Base-by-base conservation (phyloP, 352 stramenopile species). In the Phytophthora pinifolia region DNA sequence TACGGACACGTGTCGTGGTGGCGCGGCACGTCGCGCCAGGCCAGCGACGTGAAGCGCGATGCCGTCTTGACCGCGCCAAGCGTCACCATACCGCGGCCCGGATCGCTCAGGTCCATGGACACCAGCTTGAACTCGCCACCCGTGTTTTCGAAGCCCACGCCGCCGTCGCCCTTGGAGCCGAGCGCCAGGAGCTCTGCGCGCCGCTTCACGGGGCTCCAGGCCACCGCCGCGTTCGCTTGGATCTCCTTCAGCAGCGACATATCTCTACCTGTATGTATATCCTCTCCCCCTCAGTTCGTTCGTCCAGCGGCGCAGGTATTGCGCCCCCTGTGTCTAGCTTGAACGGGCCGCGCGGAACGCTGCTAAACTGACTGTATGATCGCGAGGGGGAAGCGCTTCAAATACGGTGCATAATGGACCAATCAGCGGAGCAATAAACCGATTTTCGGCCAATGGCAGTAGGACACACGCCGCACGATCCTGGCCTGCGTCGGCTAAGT, bases 111-210 rank as follows among this genome's bases (percentile, higher is more conserved):
- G 72, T 97, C 83, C 73, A 99, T 87, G 47, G 88, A 89, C 56
- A 98, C 96, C 37, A 99, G 62, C 77, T 98, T 97, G 50, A 99
- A 88, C 74, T 98, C 89, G 47, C 96, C 96, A 31, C 97, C 96
- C 39, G 95, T 98, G 75, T 99, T 96, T 65, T 99, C 97, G 70
- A 99, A 99, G 44, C 94, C 93, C 44, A 83, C 84, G 51, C 95
- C 96, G 58, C 93, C 92, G 54, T 96, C 96, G 64, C 98, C 97
- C 87, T 98, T 97, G 59, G 79, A 88, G 46, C 88, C 88, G 30
- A 96, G 78, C 65, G 88, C 88, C 54, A 97, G 73, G 46, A 95
- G 67, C 62, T 92, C 83, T 31, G 73, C 62, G 55, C 77, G 81
- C 29, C 73, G 67, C 59, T 88, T 87, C 46, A 91, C 67, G 36